Conservation (phyloP, 2,329 filamentous ascomycete species). For the Colletotrichum gloeosporioides region DNA sequence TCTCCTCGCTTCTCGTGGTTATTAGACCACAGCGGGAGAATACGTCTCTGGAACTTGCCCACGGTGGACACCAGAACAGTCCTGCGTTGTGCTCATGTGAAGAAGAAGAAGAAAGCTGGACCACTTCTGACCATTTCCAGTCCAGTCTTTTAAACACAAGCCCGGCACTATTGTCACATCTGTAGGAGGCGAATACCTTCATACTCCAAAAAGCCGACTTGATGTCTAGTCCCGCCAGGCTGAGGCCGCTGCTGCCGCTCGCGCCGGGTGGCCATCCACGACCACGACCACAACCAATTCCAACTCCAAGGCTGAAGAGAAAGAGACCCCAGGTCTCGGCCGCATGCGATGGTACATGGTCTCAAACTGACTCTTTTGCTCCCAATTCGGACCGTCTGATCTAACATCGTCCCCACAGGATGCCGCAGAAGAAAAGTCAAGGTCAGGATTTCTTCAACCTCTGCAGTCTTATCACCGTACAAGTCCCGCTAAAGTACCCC, state of each 20-base stretch:
- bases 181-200: not conserved
- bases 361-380: not conserved
- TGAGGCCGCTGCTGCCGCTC: not conserved
- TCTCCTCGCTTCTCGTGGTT: too few relatives aligned
- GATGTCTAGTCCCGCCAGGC: not conserved
- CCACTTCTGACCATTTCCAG: too few relatives aligned
- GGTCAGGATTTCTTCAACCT: not conserved
- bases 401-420: not conserved
- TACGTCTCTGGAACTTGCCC: too few relatives aligned
- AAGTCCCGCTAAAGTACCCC: not conserved
- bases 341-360: not conserved
- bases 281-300: not conserved
- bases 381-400: not conserved
- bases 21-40: too few relatives aligned
- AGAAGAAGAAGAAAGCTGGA: too few relatives aligned
- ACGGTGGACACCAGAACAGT: too few relatives aligned
- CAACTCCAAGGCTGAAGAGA: not conserved
- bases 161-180: too few relatives aligned
- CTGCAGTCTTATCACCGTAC: too few relatives aligned
- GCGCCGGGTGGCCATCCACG: not conserved
- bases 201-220: not conserved
- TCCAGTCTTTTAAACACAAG: too few relatives aligned
- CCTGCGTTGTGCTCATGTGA: too few relatives aligned
- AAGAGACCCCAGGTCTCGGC: not conserved
- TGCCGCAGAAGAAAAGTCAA: conserved; percentile 5